A percentile compares a stretch with the other conserved stretches of the same genome.
Evolutionary conservation across 306 rosid species (phyloP).

Genomic region (Gynostemma pentaphyllum): DNA sequence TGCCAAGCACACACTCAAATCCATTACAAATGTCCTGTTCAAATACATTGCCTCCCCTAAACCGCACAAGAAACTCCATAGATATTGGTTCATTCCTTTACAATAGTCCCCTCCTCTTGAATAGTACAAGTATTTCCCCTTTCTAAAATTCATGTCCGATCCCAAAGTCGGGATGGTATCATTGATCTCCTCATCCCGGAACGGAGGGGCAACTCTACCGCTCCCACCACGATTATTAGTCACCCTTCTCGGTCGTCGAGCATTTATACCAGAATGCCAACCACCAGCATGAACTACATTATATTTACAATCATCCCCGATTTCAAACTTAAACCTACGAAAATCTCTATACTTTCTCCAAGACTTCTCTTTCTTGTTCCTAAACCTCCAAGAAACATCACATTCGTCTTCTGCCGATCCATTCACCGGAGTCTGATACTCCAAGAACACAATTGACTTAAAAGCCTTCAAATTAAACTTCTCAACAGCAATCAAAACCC

Average conservation of each 20-base stretch:
- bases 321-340: constrained; percentile 46
- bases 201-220: constrained; percentile 1
- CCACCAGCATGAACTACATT: constrained; percentile 66
- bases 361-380: constrained; percentile 81
- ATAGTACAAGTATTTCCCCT: constrained; percentile 85
- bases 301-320: constrained; percentile 49
- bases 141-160: constrained; percentile 60
- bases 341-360: constrained; percentile 97
- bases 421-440: constrained; percentile 57
- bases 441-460: constrained; percentile 67
- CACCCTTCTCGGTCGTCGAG: constrained; percentile 35
- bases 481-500: constrained; percentile 48
- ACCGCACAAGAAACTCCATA: constrained; percentile 98
- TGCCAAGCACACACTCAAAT: constrained; percentile 70
- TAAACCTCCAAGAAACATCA: constrained; percentile 78
- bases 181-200: constrained; percentile 74
- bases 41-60: constrained; percentile 91
- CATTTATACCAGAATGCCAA: constrained; percentile 87
- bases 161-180: constrained; percentile 85
- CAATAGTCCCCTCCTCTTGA: constrained; percentile 96
- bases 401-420: constrained; percentile 71
- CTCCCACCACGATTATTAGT: constrained; percentile 6
- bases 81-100: constrained; percentile 89
- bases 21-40: constrained; percentile 95
- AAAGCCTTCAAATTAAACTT: constrained; percentile 59